Evolutionary conservation across 495 filamentous ascomycete genomes (phyloP).

Genomic region (Daldinia concentrica): DNA sequence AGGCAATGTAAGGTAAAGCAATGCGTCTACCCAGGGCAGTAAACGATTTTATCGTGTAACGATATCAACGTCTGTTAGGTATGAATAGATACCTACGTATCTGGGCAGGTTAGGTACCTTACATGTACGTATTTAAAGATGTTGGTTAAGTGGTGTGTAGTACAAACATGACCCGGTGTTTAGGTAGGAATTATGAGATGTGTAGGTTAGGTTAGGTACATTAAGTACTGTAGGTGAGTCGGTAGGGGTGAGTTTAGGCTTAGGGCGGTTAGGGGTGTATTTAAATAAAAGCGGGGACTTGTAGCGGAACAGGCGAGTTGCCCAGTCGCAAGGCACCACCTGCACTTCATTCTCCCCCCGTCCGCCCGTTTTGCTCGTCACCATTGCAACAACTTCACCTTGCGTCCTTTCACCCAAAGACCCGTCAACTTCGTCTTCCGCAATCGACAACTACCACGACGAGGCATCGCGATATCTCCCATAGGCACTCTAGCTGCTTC

Average conservation of each 20-base stretch:
- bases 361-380: conserved; percentile 38
- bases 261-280: conserved; percentile 15
- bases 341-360: conserved; percentile 30
- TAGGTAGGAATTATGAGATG: not conserved
- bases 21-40: not conserved
- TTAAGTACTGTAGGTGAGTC: conserved; percentile 12
- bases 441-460: conserved; percentile 33
- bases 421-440: conserved; percentile 5
- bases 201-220: no score
- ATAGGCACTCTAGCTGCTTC: conserved; percentile 1
- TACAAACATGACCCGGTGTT: conserved; percentile 1
- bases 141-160: not conserved
- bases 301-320: conserved; percentile 33
- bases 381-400: conserved; percentile 34
- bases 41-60: not conserved
- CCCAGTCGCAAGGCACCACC: conserved; percentile 42
- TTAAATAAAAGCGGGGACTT: conserved; percentile 23
- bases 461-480: conserved; percentile 16
- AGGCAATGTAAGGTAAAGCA: not conserved
- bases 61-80: no score
- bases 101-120: not conserved
- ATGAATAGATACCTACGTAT: no score
- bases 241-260: conserved; percentile 6
- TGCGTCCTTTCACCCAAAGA: conserved; percentile 30
- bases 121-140: not conserved